A percentile compares a stretch with the other conserved stretches of the same genome.
Conservation (phyloP, 768 basidiomycete species). For the Podaxis pistillaris region DNA sequence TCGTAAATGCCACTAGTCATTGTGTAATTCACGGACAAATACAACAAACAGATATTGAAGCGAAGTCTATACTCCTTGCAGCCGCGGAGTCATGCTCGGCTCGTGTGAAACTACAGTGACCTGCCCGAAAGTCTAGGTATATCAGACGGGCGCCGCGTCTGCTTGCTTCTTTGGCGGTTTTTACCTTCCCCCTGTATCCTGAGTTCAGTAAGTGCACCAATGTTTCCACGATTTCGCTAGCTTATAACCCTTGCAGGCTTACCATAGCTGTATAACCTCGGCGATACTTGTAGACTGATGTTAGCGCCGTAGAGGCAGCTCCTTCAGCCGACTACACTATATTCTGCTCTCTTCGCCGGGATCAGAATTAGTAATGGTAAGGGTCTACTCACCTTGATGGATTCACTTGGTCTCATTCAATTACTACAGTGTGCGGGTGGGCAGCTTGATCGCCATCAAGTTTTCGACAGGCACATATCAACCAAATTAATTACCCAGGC, state of each 20-base stretch:
- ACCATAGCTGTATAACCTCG: neutral
- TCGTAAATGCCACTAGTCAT: too few species aligned
- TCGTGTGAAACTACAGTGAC: neutral
- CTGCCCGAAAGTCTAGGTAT: neutral
- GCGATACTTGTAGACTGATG: neutral
- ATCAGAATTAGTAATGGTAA: neutral
- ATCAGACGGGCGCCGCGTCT: neutral
- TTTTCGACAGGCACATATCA: neutral
- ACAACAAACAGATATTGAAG: neutral
- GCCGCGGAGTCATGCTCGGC: too few species aligned
- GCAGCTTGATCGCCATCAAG: neutral
- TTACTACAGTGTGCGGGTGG: neutral
- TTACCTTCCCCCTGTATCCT: neutral
- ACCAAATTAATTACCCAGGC: slow-evolving; percentile 8
- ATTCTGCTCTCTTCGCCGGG: neutral
- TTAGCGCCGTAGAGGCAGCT: neutral
- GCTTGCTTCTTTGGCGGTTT: neutral
- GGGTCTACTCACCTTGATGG: neutral
- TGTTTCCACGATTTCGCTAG: neutral
- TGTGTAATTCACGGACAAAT: too few species aligned
- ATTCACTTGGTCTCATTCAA: neutral
- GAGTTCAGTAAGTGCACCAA: neutral
- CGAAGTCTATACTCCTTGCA: neutral
- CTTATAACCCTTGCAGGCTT: neutral
- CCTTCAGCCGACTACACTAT: neutral